Base-by-base conservation (phyloP, 2,329 filamentous ascomycete genomes). In the Leptodontidium sp. region DNA sequence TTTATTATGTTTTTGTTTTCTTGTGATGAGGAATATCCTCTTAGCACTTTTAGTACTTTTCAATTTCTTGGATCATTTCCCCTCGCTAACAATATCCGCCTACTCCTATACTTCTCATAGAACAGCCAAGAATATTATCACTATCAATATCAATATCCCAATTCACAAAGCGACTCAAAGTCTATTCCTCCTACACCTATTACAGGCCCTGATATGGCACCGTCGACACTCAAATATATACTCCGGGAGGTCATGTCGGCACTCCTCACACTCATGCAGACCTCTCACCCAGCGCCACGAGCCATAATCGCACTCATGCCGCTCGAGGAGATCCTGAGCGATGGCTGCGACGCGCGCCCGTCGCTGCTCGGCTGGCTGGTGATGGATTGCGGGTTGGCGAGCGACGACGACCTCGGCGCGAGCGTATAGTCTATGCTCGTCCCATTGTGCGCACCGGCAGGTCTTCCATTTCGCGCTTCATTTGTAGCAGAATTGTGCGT, bases 211-310 rank as follows among this genome's bases (percentile, higher is more conserved):
- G 3, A 85, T 74, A 4, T 75, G 75, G 67, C 86, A 88, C 61
- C 81, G 78, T 0, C 50, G 59, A 68, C 86, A 86, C 66, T 85
- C 81, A 35, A 80, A 84, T 14, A 87, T 85, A 69, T 78, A 88
- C 0, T 70, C 0, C 0, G 75, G 79, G 55, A 86, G 75, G 1
- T 35, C 14, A n/a, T 83, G 55, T 8, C 71, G 69, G 69, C 85
- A 87, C 67, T 83, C 79, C 53, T 84, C 81, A 58, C 85, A 87
- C 0, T n/a, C 62, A 40, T 79, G 76, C 0, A 14, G 38, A 1
- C 83, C 84, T 14, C 57, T 49, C 2, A 77, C 72, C 1, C 66
- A 76, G 11, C 49, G 73, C 84, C 84, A 86, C 0, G 21, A 65
- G 0, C 67, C 29, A 58, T 84, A 81, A 0, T 45, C 45, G 66